phyloP scores from a whole-genome alignment of 495 filamentous ascomycete species.

The Penicillium macrosclerotiorum region DNA sequence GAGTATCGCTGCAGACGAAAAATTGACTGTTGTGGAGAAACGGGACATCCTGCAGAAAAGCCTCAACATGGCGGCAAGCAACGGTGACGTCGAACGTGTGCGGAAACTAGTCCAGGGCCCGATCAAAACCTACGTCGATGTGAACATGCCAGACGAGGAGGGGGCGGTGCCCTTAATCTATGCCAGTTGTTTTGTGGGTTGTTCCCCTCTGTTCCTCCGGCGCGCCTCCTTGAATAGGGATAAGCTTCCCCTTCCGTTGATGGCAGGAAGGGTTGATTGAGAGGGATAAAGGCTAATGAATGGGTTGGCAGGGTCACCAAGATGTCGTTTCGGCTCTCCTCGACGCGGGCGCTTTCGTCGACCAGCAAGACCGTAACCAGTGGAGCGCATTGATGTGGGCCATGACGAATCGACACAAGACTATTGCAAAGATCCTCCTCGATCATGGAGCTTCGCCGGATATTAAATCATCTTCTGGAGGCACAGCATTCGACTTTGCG shows the following conservation, averaged over 20 bases:
- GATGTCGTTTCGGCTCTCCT: slow-evolving; percentile 82
- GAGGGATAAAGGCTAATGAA: slow-evolving; percentile 8
- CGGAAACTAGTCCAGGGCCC: slow-evolving; percentile 71
- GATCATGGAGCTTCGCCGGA: slow-evolving; percentile 95
- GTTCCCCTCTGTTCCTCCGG: slow-evolving; percentile 5
- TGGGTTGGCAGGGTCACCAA: slow-evolving; percentile 71
- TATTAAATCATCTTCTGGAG: slow-evolving; percentile 86
- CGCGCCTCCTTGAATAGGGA: not conserved
- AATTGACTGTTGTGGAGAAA: slow-evolving; percentile 74
- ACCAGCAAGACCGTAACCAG: slow-evolving; percentile 90
- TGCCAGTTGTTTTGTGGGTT: slow-evolving; percentile 94
- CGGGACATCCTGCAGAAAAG: slow-evolving; percentile 76
- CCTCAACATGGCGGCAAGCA: slow-evolving; percentile 94
- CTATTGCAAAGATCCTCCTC: slow-evolving; percentile 85
- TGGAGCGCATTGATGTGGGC: slow-evolving; percentile 99
- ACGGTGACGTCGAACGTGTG: slow-evolving; percentile 85
- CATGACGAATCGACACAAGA: slow-evolving; percentile 97
- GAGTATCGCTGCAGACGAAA: slow-evolving; percentile 68
- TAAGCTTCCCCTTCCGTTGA: not conserved
- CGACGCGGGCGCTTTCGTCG: slow-evolving; percentile 83
- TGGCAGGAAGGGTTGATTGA: not conserved
- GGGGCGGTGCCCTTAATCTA: slow-evolving; percentile 95
- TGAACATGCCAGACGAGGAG: slow-evolving; percentile 90
- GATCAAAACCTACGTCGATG: slow-evolving; percentile 74
- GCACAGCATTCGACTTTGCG: slow-evolving; percentile 96